Conservation (phyloP, 441 rosid genomes). For the Pelargonium citronellum region DNA sequence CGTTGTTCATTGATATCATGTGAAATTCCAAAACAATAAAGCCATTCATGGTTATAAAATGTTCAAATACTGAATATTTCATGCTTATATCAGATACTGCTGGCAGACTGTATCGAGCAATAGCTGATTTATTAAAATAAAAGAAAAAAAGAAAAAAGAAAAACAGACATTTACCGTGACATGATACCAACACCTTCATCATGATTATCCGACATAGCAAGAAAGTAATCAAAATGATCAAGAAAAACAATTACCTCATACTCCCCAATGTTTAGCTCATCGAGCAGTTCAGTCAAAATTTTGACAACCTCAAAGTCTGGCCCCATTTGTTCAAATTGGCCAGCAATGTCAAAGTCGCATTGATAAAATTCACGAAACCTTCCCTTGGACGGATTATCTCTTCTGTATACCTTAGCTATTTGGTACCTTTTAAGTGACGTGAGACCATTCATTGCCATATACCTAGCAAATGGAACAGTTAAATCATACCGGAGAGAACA, state of each 20-base stretch:
- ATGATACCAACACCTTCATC: not conserved
- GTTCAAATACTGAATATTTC: not conserved
- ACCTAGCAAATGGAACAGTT: conserved; percentile 91
- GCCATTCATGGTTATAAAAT: not conserved
- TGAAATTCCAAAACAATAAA: not conserved
- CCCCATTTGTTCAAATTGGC: conserved; percentile 80
- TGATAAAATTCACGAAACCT: conserved; percentile 93
- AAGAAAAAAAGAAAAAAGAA: not conserved
- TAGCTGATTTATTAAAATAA: not conserved
- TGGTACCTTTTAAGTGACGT: conserved; percentile 78
- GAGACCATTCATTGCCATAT: conserved; percentile 86
- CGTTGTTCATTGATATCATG: not conserved
- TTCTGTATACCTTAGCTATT: conserved; percentile 81
- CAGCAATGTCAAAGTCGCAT: conserved; percentile 94
- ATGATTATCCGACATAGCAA: not conserved
- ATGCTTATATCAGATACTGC: not conserved
- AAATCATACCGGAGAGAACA: conserved; percentile 90
- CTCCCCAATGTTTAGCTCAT: conserved; percentile 70
- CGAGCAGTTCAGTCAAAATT: conserved; percentile 75
- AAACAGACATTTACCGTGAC: not conserved
- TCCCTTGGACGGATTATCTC: conserved; percentile 93
- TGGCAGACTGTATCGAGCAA: not conserved
- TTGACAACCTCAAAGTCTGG: conserved; percentile 83
- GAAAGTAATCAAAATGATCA: not conserved
- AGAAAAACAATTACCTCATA: conserved; percentile 49